Conservation (phyloP, 2,329 filamentous ascomycete genomes). For the Colletotrichum phormii region DNA sequence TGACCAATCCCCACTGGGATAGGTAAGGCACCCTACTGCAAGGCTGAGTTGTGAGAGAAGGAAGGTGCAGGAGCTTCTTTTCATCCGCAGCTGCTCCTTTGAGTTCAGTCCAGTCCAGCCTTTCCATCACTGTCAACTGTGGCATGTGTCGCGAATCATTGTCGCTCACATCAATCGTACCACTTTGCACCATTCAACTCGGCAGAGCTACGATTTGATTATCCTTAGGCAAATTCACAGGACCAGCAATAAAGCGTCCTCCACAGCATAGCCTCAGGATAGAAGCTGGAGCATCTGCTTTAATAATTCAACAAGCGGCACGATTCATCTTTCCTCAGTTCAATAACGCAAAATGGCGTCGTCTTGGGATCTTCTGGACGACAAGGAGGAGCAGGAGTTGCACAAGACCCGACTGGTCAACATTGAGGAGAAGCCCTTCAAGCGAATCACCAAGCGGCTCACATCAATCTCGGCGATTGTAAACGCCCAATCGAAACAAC, state of each 20-base stretch:
- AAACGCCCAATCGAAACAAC: slow-evolving; percentile 61
- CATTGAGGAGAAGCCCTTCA: slow-evolving; percentile 93
- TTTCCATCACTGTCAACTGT: background rate
- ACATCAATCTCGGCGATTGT: slow-evolving; percentile 75
- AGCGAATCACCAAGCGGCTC: slow-evolving; percentile 86
- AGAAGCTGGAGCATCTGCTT: background rate
- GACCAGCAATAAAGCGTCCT: background rate
- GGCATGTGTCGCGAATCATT: background rate
- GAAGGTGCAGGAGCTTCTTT: slow-evolving; percentile 10
- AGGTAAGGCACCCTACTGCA: slow-evolving; percentile 17
- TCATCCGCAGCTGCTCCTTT: slow-evolving; percentile 4
- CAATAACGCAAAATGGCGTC: slow-evolving; percentile 51
- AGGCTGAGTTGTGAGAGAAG: slow-evolving; percentile 27
- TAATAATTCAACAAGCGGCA: background rate
- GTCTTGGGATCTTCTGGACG: slow-evolving; percentile 76
- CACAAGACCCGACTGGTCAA: slow-evolving; percentile 89
- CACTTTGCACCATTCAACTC: background rate
- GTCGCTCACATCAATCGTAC: background rate
- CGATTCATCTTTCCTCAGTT: too few relatives aligned
- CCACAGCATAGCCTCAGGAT: background rate
- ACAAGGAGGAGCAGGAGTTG: slow-evolving; percentile 82
- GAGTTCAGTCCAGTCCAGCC: background rate
- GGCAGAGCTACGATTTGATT: background rate
- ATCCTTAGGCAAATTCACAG: background rate
- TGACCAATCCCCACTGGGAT: slow-evolving; percentile 23